These are phyloP conservation scores for Teratosphaeria gauchensis DNA, from an alignment of 2,329 filamentous ascomycete species.

Conservation along the genomic window DNA sequence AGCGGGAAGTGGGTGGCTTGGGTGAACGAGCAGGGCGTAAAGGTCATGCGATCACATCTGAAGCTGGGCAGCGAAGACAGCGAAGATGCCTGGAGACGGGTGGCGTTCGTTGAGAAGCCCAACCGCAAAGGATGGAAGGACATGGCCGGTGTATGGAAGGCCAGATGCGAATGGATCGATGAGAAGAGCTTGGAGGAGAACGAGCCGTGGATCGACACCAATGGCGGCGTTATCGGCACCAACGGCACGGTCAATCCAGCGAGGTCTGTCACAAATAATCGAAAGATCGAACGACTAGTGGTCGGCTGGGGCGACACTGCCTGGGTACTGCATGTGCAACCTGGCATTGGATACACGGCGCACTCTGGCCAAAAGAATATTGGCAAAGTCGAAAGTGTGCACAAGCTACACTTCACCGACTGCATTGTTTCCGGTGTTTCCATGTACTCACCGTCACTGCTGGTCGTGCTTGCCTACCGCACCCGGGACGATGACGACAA, in stretches of 20 bases:
- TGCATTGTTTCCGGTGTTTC: constrained; percentile 97
- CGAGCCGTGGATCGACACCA: constrained; percentile 33
- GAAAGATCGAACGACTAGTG: constrained; percentile 61
- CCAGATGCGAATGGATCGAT: constrained; percentile 85
- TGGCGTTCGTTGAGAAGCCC: constrained; percentile 84
- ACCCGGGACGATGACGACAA: constrained; percentile 62
- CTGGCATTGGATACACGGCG: constrained; percentile 52
- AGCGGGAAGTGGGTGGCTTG: constrained; percentile 88
- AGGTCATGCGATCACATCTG: constrained; percentile 88
- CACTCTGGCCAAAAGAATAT: constrained; percentile 61
- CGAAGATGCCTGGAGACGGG: constrained; percentile 86
- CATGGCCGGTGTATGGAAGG: constrained; percentile 94
- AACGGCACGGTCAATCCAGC: constrained; percentile 14
- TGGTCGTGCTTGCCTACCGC: constrained; percentile 87
- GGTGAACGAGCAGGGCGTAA: constrained; percentile 95
- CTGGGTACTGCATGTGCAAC: constrained; percentile 88
- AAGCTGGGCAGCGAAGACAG: constrained; percentile 65
- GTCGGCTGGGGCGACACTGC: constrained; percentile 95
- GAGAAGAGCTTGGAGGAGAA: constrained; percentile 68
- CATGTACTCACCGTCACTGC: constrained; percentile 82
- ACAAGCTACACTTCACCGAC: constrained; percentile 82
- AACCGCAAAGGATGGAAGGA: constrained; percentile 85
- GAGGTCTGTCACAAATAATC: constrained; percentile 15
- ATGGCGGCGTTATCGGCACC: constrained; percentile 18
- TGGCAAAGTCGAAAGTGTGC: constrained; percentile 80